Percentiles rank a stretch among this genome's conserved stretches.
Evolutionary conservation across 257 asterid genomes (phyloP).

Genomic region (Fraxinus americana): DNA sequence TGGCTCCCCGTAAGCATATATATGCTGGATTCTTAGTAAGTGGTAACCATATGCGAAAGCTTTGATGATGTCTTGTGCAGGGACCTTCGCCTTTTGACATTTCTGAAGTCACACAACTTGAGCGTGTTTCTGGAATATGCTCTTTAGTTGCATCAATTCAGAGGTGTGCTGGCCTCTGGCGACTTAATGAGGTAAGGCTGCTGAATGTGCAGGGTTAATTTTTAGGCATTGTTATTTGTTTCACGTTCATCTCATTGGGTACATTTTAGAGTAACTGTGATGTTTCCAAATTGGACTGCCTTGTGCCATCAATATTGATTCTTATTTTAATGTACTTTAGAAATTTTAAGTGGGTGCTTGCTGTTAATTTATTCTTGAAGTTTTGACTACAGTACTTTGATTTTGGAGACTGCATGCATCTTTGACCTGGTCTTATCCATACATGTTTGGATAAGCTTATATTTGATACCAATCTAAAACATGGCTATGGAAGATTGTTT

Average conservation of each 20-base stretch:
- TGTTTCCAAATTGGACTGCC: conserved; percentile 12
- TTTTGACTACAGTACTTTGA: conserved; percentile 5
- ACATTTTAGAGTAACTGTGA: not conserved
- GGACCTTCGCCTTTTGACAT: conserved; percentile 65
- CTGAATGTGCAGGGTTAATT: not conserved
- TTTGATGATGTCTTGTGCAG: conserved; percentile 42
- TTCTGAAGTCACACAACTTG: conserved; percentile 41
- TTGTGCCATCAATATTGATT: not conserved
- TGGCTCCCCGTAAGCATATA: conserved; percentile 22
- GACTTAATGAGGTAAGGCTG: conserved; percentile 75
- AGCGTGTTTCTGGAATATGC: conserved; percentile 63
- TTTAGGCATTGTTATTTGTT: conserved; percentile 6
- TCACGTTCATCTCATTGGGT: not conserved
- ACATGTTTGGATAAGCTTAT: not conserved
- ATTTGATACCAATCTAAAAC: not conserved
- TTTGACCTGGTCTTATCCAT: not conserved
- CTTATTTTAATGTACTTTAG: not conserved
- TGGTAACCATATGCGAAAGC: conserved; percentile 19
- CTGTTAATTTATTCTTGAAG: conserved; percentile 22
- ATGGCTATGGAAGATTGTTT: not conserved
- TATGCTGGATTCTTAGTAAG: conserved; percentile 15
- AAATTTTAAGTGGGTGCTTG: not conserved
- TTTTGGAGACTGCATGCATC: conserved; percentile 11
- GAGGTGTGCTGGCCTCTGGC: conserved; percentile 85
- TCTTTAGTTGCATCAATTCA: conserved; percentile 73